phyloP scores from a whole-genome alignment of 257 asterid genomes.

The Ilex asprella region DNA sequence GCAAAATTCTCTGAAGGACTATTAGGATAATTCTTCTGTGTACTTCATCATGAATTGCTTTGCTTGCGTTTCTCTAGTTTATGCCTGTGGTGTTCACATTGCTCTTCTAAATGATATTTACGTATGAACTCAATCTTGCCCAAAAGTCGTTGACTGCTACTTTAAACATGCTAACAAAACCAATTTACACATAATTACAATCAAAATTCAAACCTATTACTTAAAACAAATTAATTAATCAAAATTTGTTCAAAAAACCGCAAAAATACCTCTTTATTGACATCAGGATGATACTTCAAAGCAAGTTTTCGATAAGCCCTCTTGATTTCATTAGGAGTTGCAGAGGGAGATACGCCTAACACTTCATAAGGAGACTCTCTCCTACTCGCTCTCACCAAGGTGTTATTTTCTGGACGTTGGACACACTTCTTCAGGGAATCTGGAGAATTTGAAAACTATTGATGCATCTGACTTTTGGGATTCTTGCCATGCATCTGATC shows the following conservation, averaged over 20 bases:
- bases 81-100: too few species aligned
- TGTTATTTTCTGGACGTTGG: too few species aligned
- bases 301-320: constrained; percentile 90
- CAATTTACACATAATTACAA: too few species aligned
- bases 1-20: background rate
- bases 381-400: constrained; percentile 44
- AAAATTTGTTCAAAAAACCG: background rate
- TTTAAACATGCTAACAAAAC: too few species aligned
- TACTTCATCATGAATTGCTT: background rate
- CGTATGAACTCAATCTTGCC: background rate
- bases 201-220: too few species aligned
- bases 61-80: background rate
- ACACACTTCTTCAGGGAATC: too few species aligned
- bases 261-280: constrained; percentile 67
- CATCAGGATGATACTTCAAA: constrained; percentile 92
- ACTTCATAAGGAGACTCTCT: constrained; percentile 78
- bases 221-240: background rate
- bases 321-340: constrained; percentile 69
- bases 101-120: too few species aligned
- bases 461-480: too few species aligned
- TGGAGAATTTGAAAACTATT: too few species aligned
- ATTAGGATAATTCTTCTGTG: background rate
- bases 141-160: too few species aligned
- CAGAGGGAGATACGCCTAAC: constrained; percentile 72
- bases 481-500: too few species aligned